These are phyloP conservation scores for Apiospora arundinis DNA, from an alignment of 2,329 filamentous ascomycete genomes.

Conservation along the genomic window DNA sequence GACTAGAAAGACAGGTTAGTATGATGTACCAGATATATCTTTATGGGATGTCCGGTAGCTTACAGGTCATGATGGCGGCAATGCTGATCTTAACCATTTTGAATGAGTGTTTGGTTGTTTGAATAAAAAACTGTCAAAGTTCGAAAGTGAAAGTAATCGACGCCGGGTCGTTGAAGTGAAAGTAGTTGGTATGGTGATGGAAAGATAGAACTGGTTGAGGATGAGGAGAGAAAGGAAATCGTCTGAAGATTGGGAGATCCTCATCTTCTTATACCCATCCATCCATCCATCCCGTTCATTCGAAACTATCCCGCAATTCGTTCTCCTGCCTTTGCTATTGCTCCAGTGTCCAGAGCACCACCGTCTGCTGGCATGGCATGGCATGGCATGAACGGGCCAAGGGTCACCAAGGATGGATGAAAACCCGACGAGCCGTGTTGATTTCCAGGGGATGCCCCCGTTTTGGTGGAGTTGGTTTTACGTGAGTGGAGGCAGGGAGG, in stretches of 20 bases:
- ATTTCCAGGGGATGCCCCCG: neutral
- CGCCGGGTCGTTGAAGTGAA: constrained; percentile 28
- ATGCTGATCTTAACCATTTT: constrained; percentile 44
- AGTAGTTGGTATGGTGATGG: neutral
- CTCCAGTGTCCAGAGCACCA: neutral
- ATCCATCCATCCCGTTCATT: neutral
- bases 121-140: constrained; percentile 24
- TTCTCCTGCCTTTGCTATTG: no score
- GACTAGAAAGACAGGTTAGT: constrained; percentile 34
- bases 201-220: constrained; percentile 15
- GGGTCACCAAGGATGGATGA: neutral
- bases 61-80: constrained; percentile 38
- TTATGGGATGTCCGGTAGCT: constrained; percentile 25
- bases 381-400: constrained; percentile 2
- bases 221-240: neutral
- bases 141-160: constrained; percentile 25
- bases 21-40: neutral
- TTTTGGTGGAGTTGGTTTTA: constrained; percentile 11
- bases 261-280: constrained; percentile 6
- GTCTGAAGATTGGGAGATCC: constrained; percentile 3
- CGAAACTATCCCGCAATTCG: neutral
- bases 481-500: neutral
- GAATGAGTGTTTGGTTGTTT: constrained; percentile 26
- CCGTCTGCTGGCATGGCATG: neutral
- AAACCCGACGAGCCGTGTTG: neutral